phyloP scores from a whole-genome alignment of 441 rosid genomes.

The Jatropha multifida region DNA sequence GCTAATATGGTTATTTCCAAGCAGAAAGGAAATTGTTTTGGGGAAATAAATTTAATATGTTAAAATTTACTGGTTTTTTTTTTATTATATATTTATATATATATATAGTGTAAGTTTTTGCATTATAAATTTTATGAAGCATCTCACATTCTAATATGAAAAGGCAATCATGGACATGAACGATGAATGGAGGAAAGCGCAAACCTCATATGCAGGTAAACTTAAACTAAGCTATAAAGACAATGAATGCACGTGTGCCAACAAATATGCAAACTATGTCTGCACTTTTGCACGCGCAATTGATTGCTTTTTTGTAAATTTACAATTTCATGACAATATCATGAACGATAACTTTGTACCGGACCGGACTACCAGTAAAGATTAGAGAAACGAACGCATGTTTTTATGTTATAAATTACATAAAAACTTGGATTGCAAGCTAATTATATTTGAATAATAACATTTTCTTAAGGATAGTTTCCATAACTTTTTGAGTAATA shows the following conservation, averaged over 20 bases:
- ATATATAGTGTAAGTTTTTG: not conserved
- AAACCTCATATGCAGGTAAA: slow-evolving; percentile 13
- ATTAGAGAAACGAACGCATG: no score
- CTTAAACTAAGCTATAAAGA: not conserved
- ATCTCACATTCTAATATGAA: not conserved
- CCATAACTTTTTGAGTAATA: no score
- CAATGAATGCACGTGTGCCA: slow-evolving; percentile 5
- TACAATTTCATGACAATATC: not conserved
- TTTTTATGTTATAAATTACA: no score
- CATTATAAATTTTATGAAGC: not conserved
- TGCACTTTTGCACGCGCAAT: slow-evolving; percentile 11
- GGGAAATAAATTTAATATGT: no score
- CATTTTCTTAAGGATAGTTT: no score
- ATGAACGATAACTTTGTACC: no score
- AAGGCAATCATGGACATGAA: not conserved
- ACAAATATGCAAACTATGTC: not conserved
- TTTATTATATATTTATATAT: no score
- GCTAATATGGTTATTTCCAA: slow-evolving; percentile 6
- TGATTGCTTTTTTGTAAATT: slow-evolving; percentile 1
- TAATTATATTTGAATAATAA: no score
- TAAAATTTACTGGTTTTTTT: no score
- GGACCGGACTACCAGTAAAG: no score
- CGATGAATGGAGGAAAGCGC: not conserved
- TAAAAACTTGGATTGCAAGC: no score
- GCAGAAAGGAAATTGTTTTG: not conserved